Evolutionary conservation across 108 stramenopile genomes (phyloP).

Genomic region (Skeletonema menzelii): DNA sequence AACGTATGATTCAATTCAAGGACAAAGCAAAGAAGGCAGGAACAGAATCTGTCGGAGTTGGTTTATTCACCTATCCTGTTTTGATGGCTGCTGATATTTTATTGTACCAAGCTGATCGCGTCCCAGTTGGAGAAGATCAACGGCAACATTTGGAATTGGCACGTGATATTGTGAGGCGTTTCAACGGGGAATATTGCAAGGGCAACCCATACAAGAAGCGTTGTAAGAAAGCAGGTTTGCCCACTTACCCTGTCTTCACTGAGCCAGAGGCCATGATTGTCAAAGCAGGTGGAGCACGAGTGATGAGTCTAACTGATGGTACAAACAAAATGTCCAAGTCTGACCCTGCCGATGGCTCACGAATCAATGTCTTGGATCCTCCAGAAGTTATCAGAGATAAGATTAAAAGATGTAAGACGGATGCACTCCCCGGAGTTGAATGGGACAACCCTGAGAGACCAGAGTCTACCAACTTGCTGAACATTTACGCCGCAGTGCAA

Average conservation of each 20-base stretch:
- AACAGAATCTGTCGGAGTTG: slow-evolving; percentile 86
- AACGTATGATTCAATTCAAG: slow-evolving; percentile 99
- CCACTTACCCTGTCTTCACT: slow-evolving; percentile 83
- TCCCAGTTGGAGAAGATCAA: slow-evolving; percentile 99
- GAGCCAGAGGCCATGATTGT: slow-evolving; percentile 96
- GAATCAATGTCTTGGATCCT: slow-evolving; percentile 97
- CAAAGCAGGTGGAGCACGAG: slow-evolving; percentile 91
- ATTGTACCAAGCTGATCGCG: slow-evolving; percentile 95
- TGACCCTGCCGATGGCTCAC: slow-evolving; percentile 84
- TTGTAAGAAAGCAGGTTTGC: slow-evolving; percentile 79
- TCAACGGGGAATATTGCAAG: slow-evolving; percentile 95
- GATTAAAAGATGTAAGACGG: slow-evolving; percentile 97
- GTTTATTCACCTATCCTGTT: slow-evolving; percentile 96
- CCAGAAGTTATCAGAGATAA: slow-evolving; percentile 91
- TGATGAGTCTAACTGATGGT: slow-evolving; percentile 98
- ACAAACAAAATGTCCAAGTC: slow-evolving; percentile 98
- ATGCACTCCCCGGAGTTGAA: slow-evolving; percentile 82
- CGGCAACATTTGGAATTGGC: slow-evolving; percentile 99
- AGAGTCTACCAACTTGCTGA: slow-evolving; percentile 96
- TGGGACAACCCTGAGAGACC: slow-evolving; percentile 98
- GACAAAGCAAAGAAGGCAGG: slow-evolving; percentile 94
- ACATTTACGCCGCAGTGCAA: slow-evolving; percentile 92
- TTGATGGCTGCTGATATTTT: slow-evolving; percentile 99
- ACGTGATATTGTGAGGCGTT: slow-evolving; percentile 94
- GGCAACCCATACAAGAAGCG: slow-evolving; percentile 82